phyloP scores from a whole-genome alignment of 2,329 filamentous ascomycete genomes.

The Fusarium citri region DNA sequence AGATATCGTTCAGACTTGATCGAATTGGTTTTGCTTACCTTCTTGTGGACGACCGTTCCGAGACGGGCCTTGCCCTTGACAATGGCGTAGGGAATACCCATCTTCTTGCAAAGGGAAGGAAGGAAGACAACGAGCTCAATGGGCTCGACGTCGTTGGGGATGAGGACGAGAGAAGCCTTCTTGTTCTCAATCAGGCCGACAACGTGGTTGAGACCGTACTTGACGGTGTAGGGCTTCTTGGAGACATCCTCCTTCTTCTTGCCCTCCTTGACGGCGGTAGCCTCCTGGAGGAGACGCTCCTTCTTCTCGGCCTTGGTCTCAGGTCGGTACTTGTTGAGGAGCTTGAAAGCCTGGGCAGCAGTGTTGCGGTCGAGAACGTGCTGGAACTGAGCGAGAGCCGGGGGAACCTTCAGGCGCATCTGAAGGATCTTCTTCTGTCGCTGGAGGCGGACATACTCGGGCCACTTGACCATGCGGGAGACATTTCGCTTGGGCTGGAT shows the following conservation, averaged over 20 bases:
- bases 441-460: constrained; percentile 98
- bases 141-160: constrained; percentile 99
- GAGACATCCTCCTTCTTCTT: constrained; percentile 99
- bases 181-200: constrained; percentile 98
- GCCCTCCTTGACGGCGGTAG: constrained; percentile 95
- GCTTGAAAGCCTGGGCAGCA: constrained; percentile 96
- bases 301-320: constrained; percentile 99
- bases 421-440: constrained; percentile 95
- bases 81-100: constrained; percentile 99
- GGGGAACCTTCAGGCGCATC: constrained; percentile 98
- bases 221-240: constrained; percentile 99
- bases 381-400: constrained; percentile 97
- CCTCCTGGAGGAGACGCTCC: constrained; percentile 98
- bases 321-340: constrained; percentile 99
- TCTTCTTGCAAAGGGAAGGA: constrained; percentile 99
- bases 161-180: constrained; percentile 98
- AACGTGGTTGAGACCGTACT: constrained; percentile 99
- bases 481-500: constrained; percentile 97
- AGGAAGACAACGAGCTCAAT: constrained; percentile 99
- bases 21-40: constrained; percentile 65
- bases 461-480: constrained; percentile 99
- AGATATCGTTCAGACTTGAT: constrained; percentile 33
- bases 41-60: constrained; percentile 99
- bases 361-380: constrained; percentile 97
- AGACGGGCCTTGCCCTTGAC: constrained; percentile 99